Conservation (phyloP, 805 yeast species). For the Candida railenensis region DNA sequence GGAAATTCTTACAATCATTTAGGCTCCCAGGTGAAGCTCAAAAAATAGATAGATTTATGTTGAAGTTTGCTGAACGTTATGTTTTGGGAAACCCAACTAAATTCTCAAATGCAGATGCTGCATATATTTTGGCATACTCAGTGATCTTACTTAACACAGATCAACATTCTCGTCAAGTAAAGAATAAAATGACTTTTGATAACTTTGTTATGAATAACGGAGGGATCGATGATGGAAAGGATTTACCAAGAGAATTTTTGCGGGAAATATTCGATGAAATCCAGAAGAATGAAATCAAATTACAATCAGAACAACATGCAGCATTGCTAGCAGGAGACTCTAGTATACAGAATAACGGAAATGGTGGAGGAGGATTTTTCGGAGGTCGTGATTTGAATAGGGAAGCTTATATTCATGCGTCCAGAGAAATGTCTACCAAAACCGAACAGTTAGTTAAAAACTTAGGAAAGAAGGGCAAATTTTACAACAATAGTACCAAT, state of each 20-base stretch:
- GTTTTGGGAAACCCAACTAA: conserved; percentile 84
- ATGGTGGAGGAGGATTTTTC: conserved; percentile 52
- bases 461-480: conserved; percentile 43
- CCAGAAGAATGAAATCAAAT: conserved; percentile 77
- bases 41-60: conserved; percentile 94
- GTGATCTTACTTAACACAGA: conserved; percentile 93
- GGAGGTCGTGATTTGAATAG: conserved; percentile 66
- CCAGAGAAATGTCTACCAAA: conserved; percentile 85
- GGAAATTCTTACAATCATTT: conserved; percentile 81
- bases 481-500: conserved; percentile 33
- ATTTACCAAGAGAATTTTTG: conserved; percentile 73
- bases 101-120: conserved; percentile 91
- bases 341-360: conserved; percentile 24
- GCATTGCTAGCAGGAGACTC: conserved; percentile 73
- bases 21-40: conserved; percentile 98
- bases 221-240: conserved; percentile 90
- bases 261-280: conserved; percentile 75
- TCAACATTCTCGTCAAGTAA: conserved; percentile 84
- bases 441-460: conserved; percentile 80
- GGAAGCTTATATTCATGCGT: conserved; percentile 90
- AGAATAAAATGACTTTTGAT: conserved; percentile 81
- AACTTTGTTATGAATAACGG: conserved; percentile 84
- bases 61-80: conserved; percentile 93
- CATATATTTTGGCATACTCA: conserved; percentile 89
- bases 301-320: conserved; percentile 91